Evolutionary conservation across 805 yeast species (phyloP).

Genomic region (Saturnispora saitoi): DNA sequence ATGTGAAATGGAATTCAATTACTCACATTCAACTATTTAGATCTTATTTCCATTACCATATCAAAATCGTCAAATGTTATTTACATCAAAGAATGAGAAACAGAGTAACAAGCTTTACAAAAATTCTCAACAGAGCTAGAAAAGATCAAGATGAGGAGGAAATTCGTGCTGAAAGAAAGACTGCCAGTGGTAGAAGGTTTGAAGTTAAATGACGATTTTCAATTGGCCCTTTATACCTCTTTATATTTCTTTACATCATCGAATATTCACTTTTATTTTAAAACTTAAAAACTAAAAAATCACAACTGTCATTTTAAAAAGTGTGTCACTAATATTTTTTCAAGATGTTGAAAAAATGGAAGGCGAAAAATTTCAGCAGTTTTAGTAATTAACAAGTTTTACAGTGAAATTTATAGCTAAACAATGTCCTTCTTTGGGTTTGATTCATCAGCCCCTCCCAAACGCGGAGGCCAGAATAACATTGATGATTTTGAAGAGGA

Average conservation of each 20-base stretch:
- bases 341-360: not conserved
- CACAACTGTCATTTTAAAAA: not conserved
- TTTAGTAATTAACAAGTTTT: not conserved
- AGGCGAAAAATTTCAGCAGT: not conserved
- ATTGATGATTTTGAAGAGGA: slow-evolving; percentile 79
- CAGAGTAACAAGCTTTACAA: slow-evolving; percentile 87
- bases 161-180: slow-evolving; percentile 40
- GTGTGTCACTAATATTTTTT: not conserved
- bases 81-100: slow-evolving; percentile 98
- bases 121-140: slow-evolving; percentile 93
- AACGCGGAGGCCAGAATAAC: slow-evolving; percentile 33
- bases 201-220: slow-evolving; percentile 25
- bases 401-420: not conserved
- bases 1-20: slow-evolving; percentile 71
- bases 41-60: slow-evolving; percentile 97
- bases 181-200: slow-evolving; percentile 67
- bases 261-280: not conserved
- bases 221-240: not conserved
- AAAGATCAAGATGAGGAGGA: slow-evolving; percentile 82
- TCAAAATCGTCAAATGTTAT: slow-evolving; percentile 96
- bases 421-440: slow-evolving; percentile 65
- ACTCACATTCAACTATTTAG: slow-evolving; percentile 88
- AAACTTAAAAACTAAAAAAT: not conserved
- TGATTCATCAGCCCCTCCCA: slow-evolving; percentile 38
- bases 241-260: not conserved